A percentile compares a stretch with the other conserved stretches of the same genome.
Evolutionary conservation across 306 rosid species (phyloP).

Genomic region (Lablab purpureus): DNA sequence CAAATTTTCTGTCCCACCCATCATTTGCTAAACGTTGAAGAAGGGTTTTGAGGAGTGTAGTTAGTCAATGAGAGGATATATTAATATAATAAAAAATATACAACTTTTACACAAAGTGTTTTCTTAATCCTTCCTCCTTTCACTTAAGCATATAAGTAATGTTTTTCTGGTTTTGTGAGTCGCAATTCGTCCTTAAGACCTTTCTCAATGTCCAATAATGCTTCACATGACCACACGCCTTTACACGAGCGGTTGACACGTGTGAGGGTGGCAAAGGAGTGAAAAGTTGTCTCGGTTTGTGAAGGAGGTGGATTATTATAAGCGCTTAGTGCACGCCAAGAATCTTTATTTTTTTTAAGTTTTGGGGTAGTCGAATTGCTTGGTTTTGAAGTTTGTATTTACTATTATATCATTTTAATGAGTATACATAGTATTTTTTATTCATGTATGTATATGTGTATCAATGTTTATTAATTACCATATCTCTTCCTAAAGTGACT

Average conservation of each 20-base stretch:
- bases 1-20: not conserved
- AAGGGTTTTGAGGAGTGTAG: not conserved
- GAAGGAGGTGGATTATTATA: conserved; percentile 52
- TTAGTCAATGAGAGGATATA: conserved; percentile 12
- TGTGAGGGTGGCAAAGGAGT: conserved; percentile 47
- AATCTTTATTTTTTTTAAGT: conserved; percentile 55
- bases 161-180: conserved; percentile 33
- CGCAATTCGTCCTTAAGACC: conserved; percentile 49
- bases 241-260: conserved; percentile 60
- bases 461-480: conserved; percentile 20
- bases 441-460: not conserved
- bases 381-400: conserved; percentile 67
- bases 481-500: conserved; percentile 42
- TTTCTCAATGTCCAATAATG: conserved; percentile 75
- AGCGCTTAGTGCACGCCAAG: conserved; percentile 76
- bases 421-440: not conserved
- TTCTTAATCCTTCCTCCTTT: not conserved
- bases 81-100: conserved; percentile 19
- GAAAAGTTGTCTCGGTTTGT: conserved; percentile 53
- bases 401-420: conserved; percentile 27
- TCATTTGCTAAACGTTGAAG: not conserved
- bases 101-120: not conserved
- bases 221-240: conserved; percentile 73
- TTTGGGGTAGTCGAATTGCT: conserved; percentile 58
- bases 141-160: conserved; percentile 8